Conservation (phyloP, 495 filamentous ascomycete species). For the Lentithecium fluviatile region DNA sequence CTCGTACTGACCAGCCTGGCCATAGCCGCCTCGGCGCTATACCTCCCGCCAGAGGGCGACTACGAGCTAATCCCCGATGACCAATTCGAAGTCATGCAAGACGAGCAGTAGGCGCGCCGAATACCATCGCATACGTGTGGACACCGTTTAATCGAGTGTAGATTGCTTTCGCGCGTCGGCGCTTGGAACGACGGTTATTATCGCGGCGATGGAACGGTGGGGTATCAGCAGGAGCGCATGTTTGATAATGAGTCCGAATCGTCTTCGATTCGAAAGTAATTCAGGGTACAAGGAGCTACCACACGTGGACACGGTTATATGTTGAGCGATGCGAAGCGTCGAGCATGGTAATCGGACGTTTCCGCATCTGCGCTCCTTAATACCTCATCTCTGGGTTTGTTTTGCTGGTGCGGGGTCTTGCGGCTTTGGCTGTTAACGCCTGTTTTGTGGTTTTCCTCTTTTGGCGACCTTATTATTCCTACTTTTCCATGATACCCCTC, state of each 20-base stretch:
- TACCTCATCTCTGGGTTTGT: neutral
- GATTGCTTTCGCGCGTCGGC: neutral
- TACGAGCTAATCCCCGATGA: constrained; percentile 69
- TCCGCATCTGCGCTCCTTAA: neutral
- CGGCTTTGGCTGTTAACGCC: too few relatives aligned
- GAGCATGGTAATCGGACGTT: too few relatives aligned
- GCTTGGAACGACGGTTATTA: constrained; percentile 19
- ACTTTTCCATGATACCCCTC: constrained; percentile 14
- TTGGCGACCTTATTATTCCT: neutral
- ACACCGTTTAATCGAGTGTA: neutral
- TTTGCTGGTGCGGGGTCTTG: too few relatives aligned
- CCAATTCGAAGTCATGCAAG: constrained; percentile 6
- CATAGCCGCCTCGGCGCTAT: constrained; percentile 60
- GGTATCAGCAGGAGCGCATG: too few relatives aligned
- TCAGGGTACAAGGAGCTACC: too few relatives aligned
- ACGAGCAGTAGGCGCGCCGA: constrained; percentile 21
- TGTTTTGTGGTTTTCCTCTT: too few relatives aligned
- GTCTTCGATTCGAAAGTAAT: too few relatives aligned
- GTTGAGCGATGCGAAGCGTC: too few relatives aligned
- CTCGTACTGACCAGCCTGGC: constrained; percentile 60
- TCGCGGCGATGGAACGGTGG: neutral
- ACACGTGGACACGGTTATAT: too few relatives aligned
- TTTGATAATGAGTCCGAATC: too few relatives aligned
- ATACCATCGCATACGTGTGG: neutral
- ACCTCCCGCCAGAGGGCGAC: constrained; percentile 77